Conservation (phyloP, 2,329 filamentous ascomycete genomes). For the Taxawa tesnikishii region DNA sequence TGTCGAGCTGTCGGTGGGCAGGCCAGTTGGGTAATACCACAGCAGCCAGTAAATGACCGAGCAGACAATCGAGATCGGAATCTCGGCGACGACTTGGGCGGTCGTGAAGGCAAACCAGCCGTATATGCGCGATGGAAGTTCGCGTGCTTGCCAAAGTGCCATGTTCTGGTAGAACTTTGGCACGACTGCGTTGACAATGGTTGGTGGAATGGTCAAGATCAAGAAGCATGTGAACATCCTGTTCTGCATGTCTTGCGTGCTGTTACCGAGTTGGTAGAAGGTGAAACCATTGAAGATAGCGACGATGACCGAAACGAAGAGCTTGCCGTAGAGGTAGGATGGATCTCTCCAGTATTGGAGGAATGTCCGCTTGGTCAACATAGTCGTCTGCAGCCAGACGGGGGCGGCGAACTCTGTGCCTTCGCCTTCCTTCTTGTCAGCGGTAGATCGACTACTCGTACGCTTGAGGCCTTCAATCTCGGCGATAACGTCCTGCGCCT, state of each 20-base stretch:
- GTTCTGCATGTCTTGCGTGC: constrained; percentile 58
- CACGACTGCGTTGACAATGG: constrained; percentile 59
- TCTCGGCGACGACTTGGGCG: constrained; percentile 59
- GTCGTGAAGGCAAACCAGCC: constrained; percentile 67
- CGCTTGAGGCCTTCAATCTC: constrained; percentile 55
- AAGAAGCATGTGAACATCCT: constrained; percentile 64
- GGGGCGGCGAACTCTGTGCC: constrained; percentile 48
- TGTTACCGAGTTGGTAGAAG: constrained; percentile 57
- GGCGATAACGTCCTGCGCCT: constrained; percentile 44
- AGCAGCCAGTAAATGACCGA: constrained; percentile 57
- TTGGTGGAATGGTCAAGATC: constrained; percentile 47
- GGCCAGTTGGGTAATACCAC: constrained; percentile 66
- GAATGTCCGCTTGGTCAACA: constrained; percentile 60
- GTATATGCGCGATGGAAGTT: constrained; percentile 64
- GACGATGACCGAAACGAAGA: constrained; percentile 59
- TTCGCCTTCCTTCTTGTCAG: constrained; percentile 9
- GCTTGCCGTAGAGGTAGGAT: constrained; percentile 63
- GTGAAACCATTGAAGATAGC: constrained; percentile 73
- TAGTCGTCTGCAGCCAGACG: constrained; percentile 46
- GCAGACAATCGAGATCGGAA: constrained; percentile 55
- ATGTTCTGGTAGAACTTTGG: constrained; percentile 70
- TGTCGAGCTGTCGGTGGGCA: constrained; percentile 51
- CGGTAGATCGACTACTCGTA: constrained; percentile 39
- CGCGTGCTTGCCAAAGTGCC: constrained; percentile 59
- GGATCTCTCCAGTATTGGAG: constrained; percentile 64